phyloP scores from a whole-genome alignment of 768 basidiomycete species.

The Lentinula lateritia region DNA sequence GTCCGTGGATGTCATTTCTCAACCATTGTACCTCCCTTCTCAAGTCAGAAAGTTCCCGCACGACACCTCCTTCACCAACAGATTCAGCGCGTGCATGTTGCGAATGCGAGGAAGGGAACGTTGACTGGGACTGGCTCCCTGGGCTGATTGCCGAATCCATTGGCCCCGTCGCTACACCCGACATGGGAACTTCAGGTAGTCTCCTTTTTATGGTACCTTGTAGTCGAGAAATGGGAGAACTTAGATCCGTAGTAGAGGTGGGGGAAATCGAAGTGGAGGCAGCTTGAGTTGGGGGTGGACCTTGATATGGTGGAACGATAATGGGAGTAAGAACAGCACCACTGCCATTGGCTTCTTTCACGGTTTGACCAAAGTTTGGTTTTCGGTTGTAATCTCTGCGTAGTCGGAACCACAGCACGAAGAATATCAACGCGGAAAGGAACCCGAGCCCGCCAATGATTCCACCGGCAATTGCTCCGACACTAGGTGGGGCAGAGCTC shows the following conservation, averaged over 20 bases:
- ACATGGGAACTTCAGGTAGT: neutral
- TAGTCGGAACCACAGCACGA: neutral
- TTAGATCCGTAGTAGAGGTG: neutral
- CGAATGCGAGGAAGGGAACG: neutral
- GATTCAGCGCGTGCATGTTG: neutral
- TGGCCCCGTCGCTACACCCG: neutral
- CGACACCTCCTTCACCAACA: neutral
- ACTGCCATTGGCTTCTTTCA: neutral
- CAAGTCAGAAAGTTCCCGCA: neutral
- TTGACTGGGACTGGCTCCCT: neutral
- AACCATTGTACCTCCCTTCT: neutral
- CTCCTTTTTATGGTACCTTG: neutral
- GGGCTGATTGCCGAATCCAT: neutral
- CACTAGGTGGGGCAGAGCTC: neutral
- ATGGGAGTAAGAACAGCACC: neutral
- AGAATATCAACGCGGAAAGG: neutral
- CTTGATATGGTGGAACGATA: neutral
- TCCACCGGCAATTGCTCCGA: neutral
- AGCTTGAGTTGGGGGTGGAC: neutral
- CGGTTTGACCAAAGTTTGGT: neutral
- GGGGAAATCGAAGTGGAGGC: neutral
- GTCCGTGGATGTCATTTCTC: neutral
- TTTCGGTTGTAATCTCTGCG: neutral
- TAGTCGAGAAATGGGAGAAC: neutral
- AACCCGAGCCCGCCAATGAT: slow-evolving; percentile 1